Evolutionary conservation across 805 yeast genomes (phyloP), one percentile per base, ranked within the genome.

Genomic region (Debaryomyces maramus): DNA sequence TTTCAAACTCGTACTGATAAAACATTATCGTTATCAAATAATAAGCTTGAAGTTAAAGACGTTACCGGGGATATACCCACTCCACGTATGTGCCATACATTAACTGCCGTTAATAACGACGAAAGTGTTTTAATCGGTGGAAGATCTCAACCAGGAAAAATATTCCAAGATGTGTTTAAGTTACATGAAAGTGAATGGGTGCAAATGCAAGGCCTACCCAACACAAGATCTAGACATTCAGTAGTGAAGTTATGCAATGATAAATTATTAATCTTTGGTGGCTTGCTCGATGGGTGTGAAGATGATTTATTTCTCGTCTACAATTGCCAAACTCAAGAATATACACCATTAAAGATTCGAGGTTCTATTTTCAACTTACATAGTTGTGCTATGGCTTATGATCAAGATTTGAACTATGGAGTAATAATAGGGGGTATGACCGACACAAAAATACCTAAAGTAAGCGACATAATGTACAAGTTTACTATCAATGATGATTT

Each of bases 21-120:
- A 15, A 40, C 48, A 2, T 38, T 34, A 9, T 27, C 44, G 33
- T n/a, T 72, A 35, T 27, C 54, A 3, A 50, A 58, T 45, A 31
- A 27, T 5, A n/a, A 27, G 10, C 11, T 41, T 15, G 17, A 26
- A n/a, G 14, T 18, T 19, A 14, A 22, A 6, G 5, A 6, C 9
- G 8, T 3, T 8, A 13, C 16, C 6, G 75, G 75, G 7, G 75
- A 75, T 6, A 47, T 67, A 7, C 63, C 72, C 0, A 41, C 57
- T 0, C 66, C 78, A 6, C 66, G 90, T 41, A 74, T 80, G 78
- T 72, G 83, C 43, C 90, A 85, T 50, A 65, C 81, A 0, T 48
- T 79, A 23, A 70, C 76, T 0, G 39, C 52, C 0, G 27, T 75
- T 1, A 49, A 43, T 2, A 47, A 55, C 10, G 53, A 55, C 1